These are phyloP conservation scores for Ogataea neopini DNA, from an alignment of 805 yeast genomes.

Conservation along the genomic window DNA sequence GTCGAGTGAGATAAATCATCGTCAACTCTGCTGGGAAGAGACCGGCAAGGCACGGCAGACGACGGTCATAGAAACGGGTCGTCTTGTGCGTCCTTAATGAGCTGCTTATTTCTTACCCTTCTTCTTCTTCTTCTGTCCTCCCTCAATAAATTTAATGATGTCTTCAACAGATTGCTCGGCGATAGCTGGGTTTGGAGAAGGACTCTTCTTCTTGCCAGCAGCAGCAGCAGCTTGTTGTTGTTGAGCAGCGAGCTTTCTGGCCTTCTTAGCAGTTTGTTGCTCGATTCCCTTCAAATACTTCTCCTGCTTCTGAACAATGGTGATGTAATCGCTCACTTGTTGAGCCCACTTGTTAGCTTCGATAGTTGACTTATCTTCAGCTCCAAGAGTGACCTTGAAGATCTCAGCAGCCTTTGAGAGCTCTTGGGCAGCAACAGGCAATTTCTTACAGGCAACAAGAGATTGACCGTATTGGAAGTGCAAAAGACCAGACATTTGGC, in stretches of 20 bases:
- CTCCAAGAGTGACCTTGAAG: conserved; percentile 62
- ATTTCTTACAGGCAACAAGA: conserved; percentile 52
- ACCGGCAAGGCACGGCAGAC: too few relatives aligned
- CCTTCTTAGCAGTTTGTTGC: conserved; percentile 25
- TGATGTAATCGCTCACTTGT: conserved; percentile 53
- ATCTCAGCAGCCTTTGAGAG: conserved; percentile 57
- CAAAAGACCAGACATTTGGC: conserved; percentile 63
- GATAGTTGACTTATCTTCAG: conserved; percentile 63
- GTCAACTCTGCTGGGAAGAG: too few relatives aligned
- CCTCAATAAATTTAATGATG: conserved; percentile 69
- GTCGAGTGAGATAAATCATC: too few relatives aligned
- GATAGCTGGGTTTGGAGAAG: conserved; percentile 50
- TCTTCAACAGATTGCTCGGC: conserved; percentile 72
- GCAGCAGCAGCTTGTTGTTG: conserved; percentile 11
- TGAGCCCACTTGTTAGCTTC: conserved; percentile 68
- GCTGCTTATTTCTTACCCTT: conserved; percentile 20
- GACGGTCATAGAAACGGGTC: too few relatives aligned
- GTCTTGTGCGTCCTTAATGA: too few relatives aligned
- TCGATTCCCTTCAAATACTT: conserved; percentile 32
- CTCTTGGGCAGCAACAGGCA: conserved; percentile 55
- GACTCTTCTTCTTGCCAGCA: conserved; percentile 33
- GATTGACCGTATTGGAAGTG: conserved; percentile 70
- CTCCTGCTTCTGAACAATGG: conserved; percentile 46
- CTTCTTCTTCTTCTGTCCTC: conserved; percentile 39
- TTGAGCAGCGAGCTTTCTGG: conserved; percentile 21